phyloP scores from a whole-genome alignment of 148 eudicot species.

The Silene conica region DNA sequence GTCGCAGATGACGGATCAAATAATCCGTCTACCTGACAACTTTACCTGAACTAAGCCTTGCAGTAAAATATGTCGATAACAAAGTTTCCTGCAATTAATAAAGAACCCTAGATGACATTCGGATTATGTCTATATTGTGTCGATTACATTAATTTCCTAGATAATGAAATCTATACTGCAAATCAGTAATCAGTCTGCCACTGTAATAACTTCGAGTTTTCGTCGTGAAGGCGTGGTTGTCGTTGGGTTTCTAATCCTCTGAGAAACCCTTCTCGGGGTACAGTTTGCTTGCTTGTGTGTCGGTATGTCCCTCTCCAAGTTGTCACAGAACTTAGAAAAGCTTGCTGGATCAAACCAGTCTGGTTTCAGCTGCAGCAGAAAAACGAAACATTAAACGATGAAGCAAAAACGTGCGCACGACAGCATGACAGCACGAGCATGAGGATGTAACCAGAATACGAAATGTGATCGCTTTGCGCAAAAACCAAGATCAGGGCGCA shows the following conservation, averaged over 20 bases:
- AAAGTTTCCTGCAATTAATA: too few relatives aligned
- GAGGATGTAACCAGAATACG: too few relatives aligned
- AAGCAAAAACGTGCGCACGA: not conserved
- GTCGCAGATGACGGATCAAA: too few relatives aligned
- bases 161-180: not conserved
- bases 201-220: not conserved
- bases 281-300: not conserved
- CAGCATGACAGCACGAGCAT: too few relatives aligned
- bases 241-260: conserved; percentile 22
- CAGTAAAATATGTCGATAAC: too few relatives aligned
- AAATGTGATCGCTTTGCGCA: not conserved
- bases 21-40: too few relatives aligned
- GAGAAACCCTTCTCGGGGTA: conserved; percentile 20
- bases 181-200: not conserved
- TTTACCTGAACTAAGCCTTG: too few relatives aligned
- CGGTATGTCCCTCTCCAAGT: conserved; percentile 21
- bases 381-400: not conserved
- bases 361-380: conserved; percentile 17
- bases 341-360: conserved; percentile 16
- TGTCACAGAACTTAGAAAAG: conserved; percentile 23
- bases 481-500: not conserved
- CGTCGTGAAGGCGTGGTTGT: not conserved
- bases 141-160: not conserved
- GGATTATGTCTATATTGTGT: not conserved
- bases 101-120: not conserved